These are phyloP conservation scores for Claviceps digitariae DNA, from an alignment of 2,329 filamentous ascomycete species.

Conservation along the genomic window DNA sequence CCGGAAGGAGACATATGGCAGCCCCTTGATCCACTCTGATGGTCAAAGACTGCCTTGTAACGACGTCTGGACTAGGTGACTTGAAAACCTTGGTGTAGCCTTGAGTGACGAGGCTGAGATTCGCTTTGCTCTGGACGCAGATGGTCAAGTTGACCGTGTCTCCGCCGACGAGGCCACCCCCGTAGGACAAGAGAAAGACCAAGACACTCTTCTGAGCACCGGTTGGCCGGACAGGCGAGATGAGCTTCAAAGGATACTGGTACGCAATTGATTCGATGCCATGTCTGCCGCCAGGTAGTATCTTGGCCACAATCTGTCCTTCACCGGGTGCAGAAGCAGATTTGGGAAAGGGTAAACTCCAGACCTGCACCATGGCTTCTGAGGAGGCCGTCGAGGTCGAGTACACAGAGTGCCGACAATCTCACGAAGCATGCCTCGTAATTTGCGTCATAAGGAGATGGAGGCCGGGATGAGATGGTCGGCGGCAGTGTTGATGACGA, in stretches of 20 bases:
- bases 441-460: not conserved
- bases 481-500: not conserved
- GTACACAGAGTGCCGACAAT: not conserved
- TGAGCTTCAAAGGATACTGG: constrained; percentile 89
- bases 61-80: constrained; percentile 40
- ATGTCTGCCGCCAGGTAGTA: constrained; percentile 58
- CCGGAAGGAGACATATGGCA: constrained; percentile 60
- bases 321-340: constrained; percentile 63
- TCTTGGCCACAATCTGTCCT: constrained; percentile 60
- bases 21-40: constrained; percentile 36
- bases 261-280: constrained; percentile 66
- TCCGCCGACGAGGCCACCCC: constrained; percentile 80
- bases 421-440: not conserved
- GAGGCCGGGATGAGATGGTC: not conserved
- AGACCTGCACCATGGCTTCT: constrained; percentile 7
- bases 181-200: constrained; percentile 86
- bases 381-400: not conserved
- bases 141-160: constrained; percentile 67
- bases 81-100: constrained; percentile 97
- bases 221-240: constrained; percentile 56
- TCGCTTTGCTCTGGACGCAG: constrained; percentile 47
- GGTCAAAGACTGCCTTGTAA: constrained; percentile 44
- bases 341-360: constrained; percentile 52
- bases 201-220: constrained; percentile 54
- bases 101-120: constrained; percentile 54